Evolutionary conservation across 2,329 filamentous ascomycete species (phyloP), one percentile per base, ranked within the genome.

Genomic region (Colletotrichum magnum): DNA sequence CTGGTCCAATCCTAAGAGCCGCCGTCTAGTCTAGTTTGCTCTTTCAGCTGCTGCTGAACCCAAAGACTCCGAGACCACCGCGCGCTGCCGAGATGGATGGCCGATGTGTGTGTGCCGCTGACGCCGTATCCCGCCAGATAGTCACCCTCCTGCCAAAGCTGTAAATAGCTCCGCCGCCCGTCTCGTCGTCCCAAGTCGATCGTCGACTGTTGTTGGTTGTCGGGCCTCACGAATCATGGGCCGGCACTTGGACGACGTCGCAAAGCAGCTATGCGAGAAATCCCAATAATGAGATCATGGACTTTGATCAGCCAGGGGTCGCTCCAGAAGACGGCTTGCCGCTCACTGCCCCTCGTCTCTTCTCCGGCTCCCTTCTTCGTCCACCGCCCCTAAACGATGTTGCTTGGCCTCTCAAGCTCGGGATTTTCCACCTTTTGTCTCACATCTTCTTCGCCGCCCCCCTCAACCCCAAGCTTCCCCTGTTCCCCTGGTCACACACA

Each of bases 161-260:
- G 58, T 51, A 52, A 51, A 43, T 51, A 51, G 45, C 28, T 21
- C 32, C 48, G 26, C 15, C 32, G 32, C 32, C 32, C 32, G 32
- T 36, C 45, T 54, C 66, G 36, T 66, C 62, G 9, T 57, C 62
- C 50, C 66, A 60, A 52, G 43, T 57, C 32, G n/a, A 4, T 15
- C 21, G 13, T 50, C 50, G 48, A n/a, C 18, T 32, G 43, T 24
- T 54, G 16, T 39, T 65, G 53, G 26, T 54, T 58, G 39, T 26
- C 28, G 36, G 24, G 24, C n/a, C 41, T 66, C 62, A 66, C 56
- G 56, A 59, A 60, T 60, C 66, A 60, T 66, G 62, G 26, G 41
- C 41, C 56, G 51, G 61, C 56, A 69, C 54, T 60, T 66, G 56
- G 45, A 66, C 62, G 50, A 66, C 50, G 50, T 57, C 54, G 66